phyloP scores from a whole-genome alignment of 495 filamentous ascomycete genomes.

The Pyronema domesticum region DNA sequence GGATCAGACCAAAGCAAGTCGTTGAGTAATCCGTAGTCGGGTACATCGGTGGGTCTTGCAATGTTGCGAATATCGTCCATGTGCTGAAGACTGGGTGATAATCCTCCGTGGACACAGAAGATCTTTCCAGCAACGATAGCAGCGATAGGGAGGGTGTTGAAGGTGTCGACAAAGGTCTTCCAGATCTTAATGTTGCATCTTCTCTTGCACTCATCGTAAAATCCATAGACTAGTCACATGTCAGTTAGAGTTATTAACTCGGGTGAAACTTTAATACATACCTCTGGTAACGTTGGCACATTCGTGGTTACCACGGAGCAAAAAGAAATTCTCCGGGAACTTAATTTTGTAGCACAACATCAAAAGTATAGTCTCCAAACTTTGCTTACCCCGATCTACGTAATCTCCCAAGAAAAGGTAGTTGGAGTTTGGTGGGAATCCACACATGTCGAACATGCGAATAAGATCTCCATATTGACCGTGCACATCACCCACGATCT shows the following conservation, averaged over 20 bases:
- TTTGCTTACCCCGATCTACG: conserved; percentile 94
- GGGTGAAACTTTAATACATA: conserved; percentile 3
- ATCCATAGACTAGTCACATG: conserved; percentile 65
- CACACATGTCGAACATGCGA: conserved; percentile 97
- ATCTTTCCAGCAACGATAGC: conserved; percentile 96
- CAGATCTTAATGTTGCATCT: conserved; percentile 96
- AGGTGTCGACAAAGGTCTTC: conserved; percentile 97
- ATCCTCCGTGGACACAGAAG: conserved; percentile 93
- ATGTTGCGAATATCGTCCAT: conserved; percentile 99
- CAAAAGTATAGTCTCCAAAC: conserved; percentile 87
- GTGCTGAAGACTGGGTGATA: conserved; percentile 79
- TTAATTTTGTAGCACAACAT: conserved; percentile 97
- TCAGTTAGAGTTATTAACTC: background rate
- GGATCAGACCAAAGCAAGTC: conserved; percentile 97
- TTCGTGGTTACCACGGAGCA: conserved; percentile 92
- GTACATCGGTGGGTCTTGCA: conserved; percentile 87
- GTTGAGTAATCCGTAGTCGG: conserved; percentile 90
- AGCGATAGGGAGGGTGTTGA: conserved; percentile 91
- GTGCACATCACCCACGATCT: conserved; percentile 96
- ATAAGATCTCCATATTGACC: conserved; percentile 97
- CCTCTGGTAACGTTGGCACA: conserved; percentile 89
- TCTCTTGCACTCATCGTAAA: conserved; percentile 98
- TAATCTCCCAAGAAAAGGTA: conserved; percentile 96
- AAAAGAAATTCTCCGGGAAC: conserved; percentile 97
- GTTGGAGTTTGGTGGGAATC: conserved; percentile 84